Base-by-base conservation (phyloP, 306 rosid species). In the Rosa lucieae region DNA sequence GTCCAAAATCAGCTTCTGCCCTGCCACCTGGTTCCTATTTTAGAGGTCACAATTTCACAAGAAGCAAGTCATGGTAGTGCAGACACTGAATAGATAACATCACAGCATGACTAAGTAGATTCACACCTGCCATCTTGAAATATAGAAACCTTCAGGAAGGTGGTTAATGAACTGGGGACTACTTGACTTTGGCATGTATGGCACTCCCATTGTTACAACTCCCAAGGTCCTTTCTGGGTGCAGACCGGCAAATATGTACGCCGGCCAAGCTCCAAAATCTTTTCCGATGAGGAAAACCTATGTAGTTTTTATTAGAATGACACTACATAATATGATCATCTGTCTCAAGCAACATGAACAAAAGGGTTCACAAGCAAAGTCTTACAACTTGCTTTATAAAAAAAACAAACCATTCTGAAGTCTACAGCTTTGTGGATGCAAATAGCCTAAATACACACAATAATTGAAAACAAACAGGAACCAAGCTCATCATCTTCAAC, bases 1-100 rank as follows among this genome's bases (percentile, higher is more conserved):
- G 95, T 51, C 92, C 90, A 77, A 91, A 93, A 90, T 92, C 97
- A 78, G 94, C 89, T 81, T 93, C 98, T 18, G 96, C 96, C 73
- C 94, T 81, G 2, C 97, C 96, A 29, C 11, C 47, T 8, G 96
- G 92, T 82, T 86, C 87, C 97, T 92, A 72, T 4, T 51, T 69
- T 47, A 12, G 10, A 39, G 13, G n/a, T 5, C 12, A 44, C 23
- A 26, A 10, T 9, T 43, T 61, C 63, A 47, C 48, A 10, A 37
- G 20, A 47, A 72, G 35, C 29, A 49, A 44, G 7, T 23, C 29
- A 56, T 20, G 29, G 8, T 0, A 9, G 8, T 4, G 13, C 46
- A 42, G 20, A 20, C 32, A 21, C 0, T 23, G 1, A 4, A 10
- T 13, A 8, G 44, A n/a, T 48, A 48, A 13, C 4, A 12, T 12